Percentiles rank a stretch among this genome's conserved stretches.
Evolutionary conservation across 345 rosid species (phyloP).

Genomic region (Garcia nutans): DNA sequence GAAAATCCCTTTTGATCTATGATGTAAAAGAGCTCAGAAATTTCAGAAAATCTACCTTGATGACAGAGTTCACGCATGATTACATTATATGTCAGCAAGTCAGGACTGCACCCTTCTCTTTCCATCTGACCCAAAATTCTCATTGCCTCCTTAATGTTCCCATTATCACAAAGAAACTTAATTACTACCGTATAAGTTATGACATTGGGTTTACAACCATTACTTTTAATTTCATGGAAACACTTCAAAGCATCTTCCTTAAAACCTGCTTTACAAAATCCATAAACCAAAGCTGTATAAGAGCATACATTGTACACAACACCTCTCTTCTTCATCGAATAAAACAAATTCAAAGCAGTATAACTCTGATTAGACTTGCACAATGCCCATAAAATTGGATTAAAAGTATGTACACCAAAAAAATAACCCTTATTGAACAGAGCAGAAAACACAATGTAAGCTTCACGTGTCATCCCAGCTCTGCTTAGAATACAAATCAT

Average conservation of each 20-base stretch:
- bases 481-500: conserved; percentile 34
- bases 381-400: conserved; percentile 41
- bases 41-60: conserved; percentile 21
- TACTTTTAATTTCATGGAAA: conserved; percentile 29
- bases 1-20: conserved; percentile 29
- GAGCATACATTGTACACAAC: conserved; percentile 32
- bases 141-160: conserved; percentile 29
- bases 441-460: conserved; percentile 21
- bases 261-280: conserved; percentile 36
- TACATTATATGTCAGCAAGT: conserved; percentile 35
- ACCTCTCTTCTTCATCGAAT: conserved; percentile 39
- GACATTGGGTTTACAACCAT: conserved; percentile 34
- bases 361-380: conserved; percentile 34
- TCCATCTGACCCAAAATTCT: conserved; percentile 28
- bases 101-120: conserved; percentile 34
- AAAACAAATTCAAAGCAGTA: conserved; percentile 30
- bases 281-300: conserved; percentile 44
- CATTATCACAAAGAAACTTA: conserved; percentile 38
- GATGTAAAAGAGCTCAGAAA: conserved; percentile 17
- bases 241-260: conserved; percentile 26
- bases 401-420: conserved; percentile 26
- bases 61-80: conserved; percentile 34
- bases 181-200: conserved; percentile 38
- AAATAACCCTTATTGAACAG: conserved; percentile 22
- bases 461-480: conserved; percentile 29